Evolutionary conservation across 2,329 filamentous ascomycete genomes (phyloP).

Genomic region (Penicillium italicum): DNA sequence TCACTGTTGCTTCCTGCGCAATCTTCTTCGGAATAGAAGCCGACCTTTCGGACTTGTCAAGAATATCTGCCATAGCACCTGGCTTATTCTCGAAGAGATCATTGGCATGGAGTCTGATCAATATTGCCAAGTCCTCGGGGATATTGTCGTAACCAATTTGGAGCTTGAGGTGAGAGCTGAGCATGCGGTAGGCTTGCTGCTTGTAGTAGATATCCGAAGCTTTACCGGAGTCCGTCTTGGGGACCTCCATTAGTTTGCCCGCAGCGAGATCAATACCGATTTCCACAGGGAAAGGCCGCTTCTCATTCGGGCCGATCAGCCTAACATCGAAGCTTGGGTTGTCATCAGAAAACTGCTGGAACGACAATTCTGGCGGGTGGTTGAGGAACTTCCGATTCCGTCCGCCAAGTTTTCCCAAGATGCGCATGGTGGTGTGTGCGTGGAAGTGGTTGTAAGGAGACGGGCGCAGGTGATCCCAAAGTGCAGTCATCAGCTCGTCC

Average conservation of each 20-base stretch:
- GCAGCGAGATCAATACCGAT: constrained; percentile 87
- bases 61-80: constrained; percentile 61
- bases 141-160: constrained; percentile 82
- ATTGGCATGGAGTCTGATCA: constrained; percentile 83
- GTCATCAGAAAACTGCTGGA: constrained; percentile 83
- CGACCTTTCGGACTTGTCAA: constrained; percentile 72
- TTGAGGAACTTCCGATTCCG: constrained; percentile 95
- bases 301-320: constrained; percentile 82
- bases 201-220: constrained; percentile 84
- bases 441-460: constrained; percentile 97
- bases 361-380: constrained; percentile 77
- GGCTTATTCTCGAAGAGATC: constrained; percentile 75
- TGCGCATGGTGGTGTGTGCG: constrained; percentile 95
- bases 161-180: constrained; percentile 85
- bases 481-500: constrained; percentile 94
- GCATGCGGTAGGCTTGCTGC: constrained; percentile 81
- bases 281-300: constrained; percentile 80
- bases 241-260: constrained; percentile 76
- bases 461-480: constrained; percentile 93
- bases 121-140: constrained; percentile 80
- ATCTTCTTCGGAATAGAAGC: constrained; percentile 84
- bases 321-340: constrained; percentile 81
- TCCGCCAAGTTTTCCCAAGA: constrained; percentile 92
- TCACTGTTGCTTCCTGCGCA: constrained; percentile 74
- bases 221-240: constrained; percentile 58